Base-by-base conservation (phyloP, 139 green algal genomes). In the Bryopsis sp. region DNA sequence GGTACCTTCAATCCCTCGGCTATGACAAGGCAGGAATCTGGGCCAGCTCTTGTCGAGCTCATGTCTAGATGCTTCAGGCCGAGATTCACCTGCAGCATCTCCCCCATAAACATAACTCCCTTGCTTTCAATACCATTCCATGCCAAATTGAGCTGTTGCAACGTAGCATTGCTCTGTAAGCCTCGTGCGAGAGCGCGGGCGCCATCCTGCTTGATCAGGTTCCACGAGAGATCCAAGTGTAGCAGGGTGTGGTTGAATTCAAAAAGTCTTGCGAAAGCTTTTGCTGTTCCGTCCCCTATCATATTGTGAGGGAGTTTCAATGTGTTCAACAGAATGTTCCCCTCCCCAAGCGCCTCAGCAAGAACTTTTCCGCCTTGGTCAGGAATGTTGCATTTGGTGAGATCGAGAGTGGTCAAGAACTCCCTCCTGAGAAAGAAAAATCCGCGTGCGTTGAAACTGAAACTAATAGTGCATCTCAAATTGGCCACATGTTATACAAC, bases 51-150 rank as follows among this genome's bases (percentile, higher is more conserved):
- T 3, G 78, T 84, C 72, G 81, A 73, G 70, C 76, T 84, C 22
- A 89, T 65, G 67, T 89, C 83, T 76, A 89, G 57, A 24, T 72
- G 50, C 68, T 64, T 73, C 7, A 86, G 61, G 1, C 73, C 60
- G 28, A 67, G 62, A 58, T 68, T 68, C 5, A 39, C 8, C 48
- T 61, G 48, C 5, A 61, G 48, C 19, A 28, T 28, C 22, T 61
- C 48, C 33, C 48, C 48, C 5, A 61, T 36, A 31, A 8, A 8
- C 8, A 28, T 28, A 26, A 61, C 68, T 0, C 78, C 81, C 32
- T 50, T 70, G 35, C 74, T 71, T 50, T 82, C 79, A 24, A 87
- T 73, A 0, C 83, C 83, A 64, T 89, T 89, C 81, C 81, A 87
- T 2, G 73, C 64, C 58, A 89, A 48, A 60, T 72, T 75, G 19